Evolutionary conservation across 495 filamentous ascomycete species (phyloP).

Genomic region (Penicillium antarcticum): DNA sequence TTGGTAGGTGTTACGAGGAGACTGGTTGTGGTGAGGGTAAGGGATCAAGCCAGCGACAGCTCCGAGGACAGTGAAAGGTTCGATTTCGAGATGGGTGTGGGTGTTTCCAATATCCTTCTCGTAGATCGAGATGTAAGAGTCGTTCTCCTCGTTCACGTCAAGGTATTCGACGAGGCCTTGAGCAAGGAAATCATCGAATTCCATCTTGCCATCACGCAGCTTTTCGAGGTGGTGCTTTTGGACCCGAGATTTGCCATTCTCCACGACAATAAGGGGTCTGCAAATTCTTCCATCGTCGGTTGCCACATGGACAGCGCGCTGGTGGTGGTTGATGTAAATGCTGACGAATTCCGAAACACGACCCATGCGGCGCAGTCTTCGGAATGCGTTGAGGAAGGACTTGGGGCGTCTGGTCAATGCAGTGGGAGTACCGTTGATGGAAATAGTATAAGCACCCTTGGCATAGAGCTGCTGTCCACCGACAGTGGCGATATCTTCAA

Average conservation of each 20-base stretch:
- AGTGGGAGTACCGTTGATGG: conserved; percentile 90
- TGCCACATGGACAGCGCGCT: conserved; percentile 87
- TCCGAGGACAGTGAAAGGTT: conserved; percentile 96
- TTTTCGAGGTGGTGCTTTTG: conserved; percentile 70
- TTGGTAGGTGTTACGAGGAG: conserved; percentile 97
- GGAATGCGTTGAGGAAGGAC: conserved; percentile 77
- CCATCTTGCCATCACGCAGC: conserved; percentile 73
- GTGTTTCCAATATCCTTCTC: conserved; percentile 74
- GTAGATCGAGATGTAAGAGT: conserved; percentile 85
- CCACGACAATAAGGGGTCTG: conserved; percentile 89
- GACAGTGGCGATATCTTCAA: conserved; percentile 68
- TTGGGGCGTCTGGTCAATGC: conserved; percentile 81
- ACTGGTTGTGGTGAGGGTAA: conserved; percentile 99
- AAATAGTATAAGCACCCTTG: conserved; percentile 81
- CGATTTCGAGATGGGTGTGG: conserved; percentile 94
- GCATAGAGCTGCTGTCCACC: conserved; percentile 81
- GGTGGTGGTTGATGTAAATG: conserved; percentile 91
- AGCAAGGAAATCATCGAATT: conserved; percentile 89
- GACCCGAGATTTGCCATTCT: conserved; percentile 76
- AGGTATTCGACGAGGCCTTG: conserved; percentile 91
- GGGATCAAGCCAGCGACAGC: conserved; percentile 96
- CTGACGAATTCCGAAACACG: conserved; percentile 91
- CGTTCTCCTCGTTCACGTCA: conserved; percentile 98
- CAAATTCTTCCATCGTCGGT: conserved; percentile 97
- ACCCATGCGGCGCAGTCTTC: conserved; percentile 78